Base-by-base conservation (phyloP, 345 rosid genomes). In the Mangifera indica region DNA sequence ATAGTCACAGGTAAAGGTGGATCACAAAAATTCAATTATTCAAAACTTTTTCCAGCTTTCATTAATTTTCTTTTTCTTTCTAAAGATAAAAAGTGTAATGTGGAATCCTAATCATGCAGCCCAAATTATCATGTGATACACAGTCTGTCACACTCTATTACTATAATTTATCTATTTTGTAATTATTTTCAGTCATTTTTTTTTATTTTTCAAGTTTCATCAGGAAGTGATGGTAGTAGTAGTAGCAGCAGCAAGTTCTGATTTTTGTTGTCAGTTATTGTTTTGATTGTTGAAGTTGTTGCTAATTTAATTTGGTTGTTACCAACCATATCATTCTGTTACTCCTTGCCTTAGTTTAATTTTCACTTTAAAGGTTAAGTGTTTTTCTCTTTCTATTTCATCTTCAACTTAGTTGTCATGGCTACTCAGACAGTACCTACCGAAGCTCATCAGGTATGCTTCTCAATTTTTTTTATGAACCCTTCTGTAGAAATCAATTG, bases 91-190 rank as follows among this genome's bases (percentile, higher is more conserved):
- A 63, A 12, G 29, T 42, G 22, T 21, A 63, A 20, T 12, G 24
- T 22, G 53, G 67, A 63, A 45, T 42, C 67, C 37, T 45, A 45
- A 44, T 63, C 53, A 63, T 63, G 42, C 49, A 62, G 18, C 25
- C 49, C 24, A 63, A 14, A 59, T 29, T 26, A 59, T 4, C 63
- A 26, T 59, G 63, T 26, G 42, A 59, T 59, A 15, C 5, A 59
- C 63, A 59, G 10, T 32, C 42, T 26, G 18, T 22, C 32, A 17
- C 22, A n/a, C 48, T 8, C 49, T 56, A 12, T 56, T 18, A 24
- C 26, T 37, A 6, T 29, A 29, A 29, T 29, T 37, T 37, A 4
- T 5, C 3, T 6, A 4, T 37, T 37, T 37, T 37, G n/a, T 37
- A 37, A 5, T 37, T 37, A 5, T 37, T 37, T 37, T 37, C 42